Evolutionary conservation across 1,284 basidiomycete species (phyloP).

Genomic region (Irpex sp.): DNA sequence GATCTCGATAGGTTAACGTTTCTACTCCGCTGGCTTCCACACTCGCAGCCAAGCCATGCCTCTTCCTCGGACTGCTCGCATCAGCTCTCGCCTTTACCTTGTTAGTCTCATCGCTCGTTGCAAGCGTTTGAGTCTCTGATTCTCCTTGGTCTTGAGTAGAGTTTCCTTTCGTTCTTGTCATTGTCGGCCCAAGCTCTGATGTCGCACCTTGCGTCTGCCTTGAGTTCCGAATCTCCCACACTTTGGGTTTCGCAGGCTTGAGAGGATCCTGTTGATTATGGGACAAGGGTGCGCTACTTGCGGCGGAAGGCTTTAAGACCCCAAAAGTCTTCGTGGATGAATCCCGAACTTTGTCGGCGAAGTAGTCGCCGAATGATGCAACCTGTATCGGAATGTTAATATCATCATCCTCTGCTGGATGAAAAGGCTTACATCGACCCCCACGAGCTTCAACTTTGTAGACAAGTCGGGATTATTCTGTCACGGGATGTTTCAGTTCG

Average conservation of each 20-base stretch:
- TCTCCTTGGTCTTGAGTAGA: not conserved
- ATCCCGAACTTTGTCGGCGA: conserved; percentile 51
- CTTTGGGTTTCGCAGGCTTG: conserved; percentile 9
- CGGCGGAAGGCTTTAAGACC: conserved; percentile 9
- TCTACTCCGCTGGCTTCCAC: conserved; percentile 47
- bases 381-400: conserved; percentile 31
- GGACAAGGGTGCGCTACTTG: conserved; percentile 8
- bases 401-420: not conserved
- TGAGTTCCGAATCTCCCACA: conserved; percentile 16
- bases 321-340: conserved; percentile 11
- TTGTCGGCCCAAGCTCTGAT: not conserved
- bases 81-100: conserved; percentile 14
- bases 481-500: not conserved
- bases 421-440: conserved; percentile 53
- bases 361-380: conserved; percentile 75
- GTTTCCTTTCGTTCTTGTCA: not conserved
- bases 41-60: conserved; percentile 22
- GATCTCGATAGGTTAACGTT: conserved; percentile 69
- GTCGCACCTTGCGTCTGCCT: not conserved
- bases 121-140: not conserved
- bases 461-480: conserved; percentile 55
- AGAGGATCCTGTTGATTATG: conserved; percentile 12
- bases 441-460: conserved; percentile 72
- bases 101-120: not conserved
- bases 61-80: conserved; percentile 24